Base-by-base conservation (phyloP, 2,329 filamentous ascomycete genomes). In the Lachnellula willkommii region DNA sequence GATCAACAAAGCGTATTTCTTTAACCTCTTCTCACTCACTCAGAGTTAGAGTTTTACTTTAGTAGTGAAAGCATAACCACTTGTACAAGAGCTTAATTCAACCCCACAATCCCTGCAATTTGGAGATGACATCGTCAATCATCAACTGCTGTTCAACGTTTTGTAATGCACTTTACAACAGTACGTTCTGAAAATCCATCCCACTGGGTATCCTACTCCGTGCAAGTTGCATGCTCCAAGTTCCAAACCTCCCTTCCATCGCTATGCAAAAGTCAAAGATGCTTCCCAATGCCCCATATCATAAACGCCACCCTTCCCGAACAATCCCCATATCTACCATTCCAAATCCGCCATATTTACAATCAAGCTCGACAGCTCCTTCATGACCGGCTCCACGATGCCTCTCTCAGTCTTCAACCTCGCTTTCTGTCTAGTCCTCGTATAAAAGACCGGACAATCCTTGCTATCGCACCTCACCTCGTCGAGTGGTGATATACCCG, bases 371-470 rank as follows among this genome's bases (percentile, higher is more conserved):
- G 74, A 71, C 43, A 80, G 62, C 45, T 67, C 69, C 57, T 69
- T 69, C 43, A 79, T 64, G 5, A 77, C 74, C 32, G 69, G 72
- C 43, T 72, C 73, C 5, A 74, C 64, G 35, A 73, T 66, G 39
- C 64, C 68, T 53, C 59, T 71, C 58, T 73, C 72, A 39, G 66
- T 73, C 46, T 68, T 66, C 50, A 77, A 52, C 50, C 70, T 76
- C 9, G 79, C 77, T 22, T 71, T 71, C 68, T 89, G 84, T 70
- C 84, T 87, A 52, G 83, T 79, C 14, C 90, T 74, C 35, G 85
- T 85, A 72, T 95, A 97, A 64, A 95, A 97, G 0, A 96, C 90
- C 0, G 92, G 88, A 68, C 94, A 99, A 72, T 96, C 93, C 69
- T 89, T 84, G 70, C 89, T 95, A 68, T 96, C 90, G 68, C 94